phyloP scores from a whole-genome alignment of 1,284 basidiomycete species.

The Fistulinella staudtii region DNA sequence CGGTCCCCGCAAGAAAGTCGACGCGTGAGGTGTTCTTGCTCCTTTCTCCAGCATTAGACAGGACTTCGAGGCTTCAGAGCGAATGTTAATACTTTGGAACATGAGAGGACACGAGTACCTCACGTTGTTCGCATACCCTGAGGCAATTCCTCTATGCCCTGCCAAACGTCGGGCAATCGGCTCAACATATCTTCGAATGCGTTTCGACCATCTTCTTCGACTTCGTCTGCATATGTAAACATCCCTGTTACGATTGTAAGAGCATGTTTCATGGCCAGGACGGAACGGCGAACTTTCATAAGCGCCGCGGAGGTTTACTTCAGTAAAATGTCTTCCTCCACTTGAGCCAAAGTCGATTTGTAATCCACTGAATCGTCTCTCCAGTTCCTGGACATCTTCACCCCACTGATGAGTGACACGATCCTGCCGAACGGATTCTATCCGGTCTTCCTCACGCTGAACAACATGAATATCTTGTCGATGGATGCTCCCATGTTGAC shows the following conservation, averaged over 20 bases:
- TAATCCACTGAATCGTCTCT: conserved; percentile 24
- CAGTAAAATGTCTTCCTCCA: conserved; percentile 40
- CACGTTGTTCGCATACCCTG: conserved; percentile 55
- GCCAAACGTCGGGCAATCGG: conserved; percentile 53
- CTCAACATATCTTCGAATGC: conserved; percentile 47
- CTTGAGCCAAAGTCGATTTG: conserved; percentile 43
- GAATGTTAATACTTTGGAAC: conserved; percentile 1
- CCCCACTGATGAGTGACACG: conserved; percentile 37
- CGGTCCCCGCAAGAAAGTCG: conserved; percentile 53
- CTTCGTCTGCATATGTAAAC: conserved; percentile 33
- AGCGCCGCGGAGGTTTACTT: conserved; percentile 45
- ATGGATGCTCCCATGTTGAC: conserved; percentile 46
- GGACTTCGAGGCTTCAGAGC: conserved; percentile 53
- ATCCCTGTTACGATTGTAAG: conserved; percentile 34
- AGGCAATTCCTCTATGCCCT: conserved; percentile 42
- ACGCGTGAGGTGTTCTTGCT: conserved; percentile 40
- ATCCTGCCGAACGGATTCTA: background rate
- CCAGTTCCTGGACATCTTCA: conserved; percentile 40
- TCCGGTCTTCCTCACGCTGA: conserved; percentile 5
- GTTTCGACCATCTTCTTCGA: conserved; percentile 34
- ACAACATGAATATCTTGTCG: conserved; percentile 38
- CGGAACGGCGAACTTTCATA: conserved; percentile 46
- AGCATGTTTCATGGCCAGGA: background rate
- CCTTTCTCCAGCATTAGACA: conserved; percentile 49
- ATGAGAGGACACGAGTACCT: conserved; percentile 18